Evolutionary conservation across 1,284 basidiomycete species (phyloP).

Genomic region (Marasmius tenuissimus): DNA sequence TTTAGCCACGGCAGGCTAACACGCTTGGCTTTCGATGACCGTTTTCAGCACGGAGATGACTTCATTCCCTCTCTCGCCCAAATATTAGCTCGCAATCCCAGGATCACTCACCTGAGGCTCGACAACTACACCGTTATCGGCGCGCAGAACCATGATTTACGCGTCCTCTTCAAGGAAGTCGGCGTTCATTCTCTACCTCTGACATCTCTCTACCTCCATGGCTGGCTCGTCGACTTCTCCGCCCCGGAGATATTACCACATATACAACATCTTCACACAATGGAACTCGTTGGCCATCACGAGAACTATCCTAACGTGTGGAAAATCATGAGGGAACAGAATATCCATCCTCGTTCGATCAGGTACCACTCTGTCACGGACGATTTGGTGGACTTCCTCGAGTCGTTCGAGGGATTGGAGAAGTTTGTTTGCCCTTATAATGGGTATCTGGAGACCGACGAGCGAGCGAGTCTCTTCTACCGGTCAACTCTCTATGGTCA

Average conservation of each 20-base stretch:
- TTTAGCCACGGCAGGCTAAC: not conserved
- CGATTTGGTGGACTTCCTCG: not conserved
- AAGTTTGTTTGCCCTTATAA: not conserved
- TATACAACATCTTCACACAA: not conserved
- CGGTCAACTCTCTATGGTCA: not conserved
- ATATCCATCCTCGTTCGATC: not conserved
- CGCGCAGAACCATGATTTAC: not conserved
- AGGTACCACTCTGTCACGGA: not conserved
- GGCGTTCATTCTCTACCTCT: not conserved
- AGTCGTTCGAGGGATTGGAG: not conserved
- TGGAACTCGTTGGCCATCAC: not conserved
- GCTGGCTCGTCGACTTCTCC: not conserved
- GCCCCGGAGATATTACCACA: not conserved
- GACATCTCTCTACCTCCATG: not conserved
- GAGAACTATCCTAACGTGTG: not conserved
- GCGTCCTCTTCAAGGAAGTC: not conserved
- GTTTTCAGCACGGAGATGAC: not conserved
- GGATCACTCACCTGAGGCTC: not conserved
- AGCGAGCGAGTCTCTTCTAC: not conserved
- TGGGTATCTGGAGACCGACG: not conserved
- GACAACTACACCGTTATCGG: not conserved
- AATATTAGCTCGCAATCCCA: not conserved
- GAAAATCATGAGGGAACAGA: not conserved
- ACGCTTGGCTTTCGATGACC: not conserved
- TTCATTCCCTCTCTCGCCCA: not conserved